Base-by-base conservation (phyloP, 1,284 basidiomycete genomes). In the Amylostereum areolatum region DNA sequence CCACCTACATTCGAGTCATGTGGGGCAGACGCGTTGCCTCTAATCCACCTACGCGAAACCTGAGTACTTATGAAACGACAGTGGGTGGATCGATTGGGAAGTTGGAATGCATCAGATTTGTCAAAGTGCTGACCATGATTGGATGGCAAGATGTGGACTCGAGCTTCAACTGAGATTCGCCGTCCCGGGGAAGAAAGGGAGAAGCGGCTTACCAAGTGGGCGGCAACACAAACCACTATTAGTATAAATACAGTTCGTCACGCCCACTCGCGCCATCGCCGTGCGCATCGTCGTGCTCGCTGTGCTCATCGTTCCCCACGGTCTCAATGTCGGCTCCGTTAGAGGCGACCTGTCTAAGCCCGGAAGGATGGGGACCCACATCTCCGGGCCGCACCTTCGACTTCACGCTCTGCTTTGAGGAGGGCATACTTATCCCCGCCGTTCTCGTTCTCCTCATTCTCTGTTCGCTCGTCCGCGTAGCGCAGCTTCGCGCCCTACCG, bases 401-500 rank as follows among this genome's bases (percentile, higher is more conserved):
- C 66, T 62, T 89, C 10, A 89, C 92, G 1, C 78, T 81, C 5
- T 97, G 94, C 66, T 92, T 90, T 58, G 88, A 95, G 61, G 83
- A 89, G 55, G 82, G 79, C 31, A 61, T 84, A n/a, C 42, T 92
- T 1, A 62, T 87, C 2, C 71, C 84, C 0, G 59, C 72, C 1
- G 62, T 85, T 1, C 67, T 85, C 32, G 64, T 72, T 2, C 34
- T 74, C 18, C 65, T 89, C 50, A 52, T 82, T 43, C 27, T 82
- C 46, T 57, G 70, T 7, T 70, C 70, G 5, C 52, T 72, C 25
- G 52, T 67, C 25, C 74, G 72, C 50, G 63, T 69, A 52, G 60
- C 66, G 48, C 46, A 63, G 45, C 52, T 74, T 35, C 53, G 59
- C 25, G 40, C 62, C 24, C 52, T 52, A 24, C 57, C 66, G 24